Base-by-base conservation (phyloP, 164 flowering plant species). In the Aristolochia californica region DNA sequence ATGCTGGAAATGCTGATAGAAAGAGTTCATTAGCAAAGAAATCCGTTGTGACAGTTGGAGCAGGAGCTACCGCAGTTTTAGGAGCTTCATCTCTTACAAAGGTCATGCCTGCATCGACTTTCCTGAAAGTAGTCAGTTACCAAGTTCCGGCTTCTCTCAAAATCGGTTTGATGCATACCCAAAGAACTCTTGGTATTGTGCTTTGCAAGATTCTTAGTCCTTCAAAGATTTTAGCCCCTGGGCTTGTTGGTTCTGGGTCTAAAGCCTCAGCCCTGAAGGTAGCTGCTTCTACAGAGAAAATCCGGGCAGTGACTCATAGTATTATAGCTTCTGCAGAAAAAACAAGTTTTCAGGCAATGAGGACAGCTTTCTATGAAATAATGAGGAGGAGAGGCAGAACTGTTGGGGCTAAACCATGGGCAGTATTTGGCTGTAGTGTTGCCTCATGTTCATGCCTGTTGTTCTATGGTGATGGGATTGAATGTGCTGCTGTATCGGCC, bases 11-110 rank as follows among this genome's bases (percentile, higher is more conserved):
- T 21, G 15, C 57, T 1, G 74, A 67, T 13, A 68, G 45, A 62
- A 78, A 66, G 66, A 58, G 76, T 48, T 53, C 70, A 24, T 51
- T 91, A 30, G 60, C 80, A 8, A 70, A 56, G 52, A 85, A 84
- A 56, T 87, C 90, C 13, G 80, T 86, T 53, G 83, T 91, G 62
- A 93, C 93, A 9, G 87, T 88, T 60, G 93, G 98, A n/a, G 97
- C 95, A 10, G 93, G 97, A 17, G 98, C 94, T 53, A 79, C 98
- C 13, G 97, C 88, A 3, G 71, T 80, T 60, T 54, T 87, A 30
- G 93, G 94, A 61, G 89, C 73, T 59, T 82, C 98, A 20, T 85
- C 94, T 22, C 72, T 91, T 53, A 76, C 95, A 2, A 88, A 87
- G 74, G 74, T 63, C 55, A 64, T 83, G 56, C 96, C 88, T 14